A percentile compares a stretch with the other conserved stretches of the same genome.
These are phyloP conservation scores for Nicotiana paniculata DNA, from an alignment of 257 asterid genomes.

Conservation along the genomic window DNA sequence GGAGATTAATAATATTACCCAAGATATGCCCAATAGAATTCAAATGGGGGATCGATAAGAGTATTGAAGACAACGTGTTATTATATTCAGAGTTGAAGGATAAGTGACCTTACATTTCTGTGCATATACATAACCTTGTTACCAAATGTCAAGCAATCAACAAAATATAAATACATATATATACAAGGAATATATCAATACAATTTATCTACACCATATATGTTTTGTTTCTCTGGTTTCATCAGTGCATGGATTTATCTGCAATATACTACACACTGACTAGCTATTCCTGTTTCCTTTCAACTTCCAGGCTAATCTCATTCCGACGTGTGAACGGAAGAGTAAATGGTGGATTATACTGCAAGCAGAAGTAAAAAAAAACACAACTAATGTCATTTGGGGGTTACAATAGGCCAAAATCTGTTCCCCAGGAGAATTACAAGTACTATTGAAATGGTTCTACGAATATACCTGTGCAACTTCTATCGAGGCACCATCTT, in stretches of 20 bases:
- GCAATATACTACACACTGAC: neutral
- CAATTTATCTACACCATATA: neutral
- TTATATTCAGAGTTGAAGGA: neutral
- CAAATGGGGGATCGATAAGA: neutral
- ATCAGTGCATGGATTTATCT: neutral
- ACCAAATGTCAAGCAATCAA: neutral
- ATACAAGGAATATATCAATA: neutral
- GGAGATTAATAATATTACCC: neutral
- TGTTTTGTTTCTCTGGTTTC: neutral
- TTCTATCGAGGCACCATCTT: constrained; percentile 51
- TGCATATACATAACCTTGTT: neutral
- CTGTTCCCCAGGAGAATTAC: neutral
- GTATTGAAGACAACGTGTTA: neutral
- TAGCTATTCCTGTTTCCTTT: constrained; percentile 42
- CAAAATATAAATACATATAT: neutral
- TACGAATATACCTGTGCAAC: constrained; percentile 64
- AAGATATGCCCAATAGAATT: neutral
- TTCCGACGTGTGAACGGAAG: constrained; percentile 85
- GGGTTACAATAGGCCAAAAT: neutral
- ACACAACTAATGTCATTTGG: neutral
- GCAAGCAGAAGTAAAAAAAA: constrained; percentile 26
- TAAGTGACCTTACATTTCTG: neutral
- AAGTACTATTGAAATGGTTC: neutral
- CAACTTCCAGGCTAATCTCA: constrained; percentile 90
- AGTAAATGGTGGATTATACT: constrained; percentile 93